phyloP scores from a whole-genome alignment of 2,329 filamentous ascomycete species.

The Aureobasidium sp. region DNA sequence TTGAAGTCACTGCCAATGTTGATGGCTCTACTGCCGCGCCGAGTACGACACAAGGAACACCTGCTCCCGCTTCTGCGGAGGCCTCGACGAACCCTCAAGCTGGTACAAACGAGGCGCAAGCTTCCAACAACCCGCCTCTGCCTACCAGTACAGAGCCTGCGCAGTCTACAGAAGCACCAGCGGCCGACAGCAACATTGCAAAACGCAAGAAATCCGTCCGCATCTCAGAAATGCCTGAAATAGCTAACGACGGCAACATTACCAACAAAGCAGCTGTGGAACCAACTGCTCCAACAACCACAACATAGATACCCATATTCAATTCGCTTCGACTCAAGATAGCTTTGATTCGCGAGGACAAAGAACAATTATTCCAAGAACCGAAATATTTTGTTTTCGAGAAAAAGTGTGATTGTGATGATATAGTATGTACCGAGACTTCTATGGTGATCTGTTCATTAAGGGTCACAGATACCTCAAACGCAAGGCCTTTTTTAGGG shows the following conservation, averaged over 20 bases:
- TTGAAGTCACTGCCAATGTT: neutral
- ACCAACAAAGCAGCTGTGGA: neutral
- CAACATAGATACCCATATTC: conserved; percentile 3
- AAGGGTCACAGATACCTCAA: conserved; percentile 15
- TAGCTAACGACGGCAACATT: neutral
- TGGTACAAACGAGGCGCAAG: neutral
- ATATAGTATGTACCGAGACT: conserved; percentile 12
- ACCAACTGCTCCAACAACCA: neutral
- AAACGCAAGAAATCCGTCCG: conserved; percentile 6
- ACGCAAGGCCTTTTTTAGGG: conserved; percentile 13
- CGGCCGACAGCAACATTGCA: neutral
- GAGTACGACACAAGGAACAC: neutral
- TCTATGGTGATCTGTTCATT: conserved; percentile 16
- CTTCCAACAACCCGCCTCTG: neutral
- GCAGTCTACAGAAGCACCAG: neutral
- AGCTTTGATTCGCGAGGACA: neutral
- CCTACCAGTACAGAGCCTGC: neutral
- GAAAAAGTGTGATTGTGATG: neutral
- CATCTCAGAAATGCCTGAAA: neutral
- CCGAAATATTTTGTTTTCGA: too few relatives aligned
- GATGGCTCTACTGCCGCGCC: neutral
- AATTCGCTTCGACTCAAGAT: neutral
- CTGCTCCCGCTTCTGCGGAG: neutral
- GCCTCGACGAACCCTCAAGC: neutral
- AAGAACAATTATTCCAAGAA: neutral